phyloP scores from a whole-genome alignment of 257 asterid genomes.

The Petrea volubilis region DNA sequence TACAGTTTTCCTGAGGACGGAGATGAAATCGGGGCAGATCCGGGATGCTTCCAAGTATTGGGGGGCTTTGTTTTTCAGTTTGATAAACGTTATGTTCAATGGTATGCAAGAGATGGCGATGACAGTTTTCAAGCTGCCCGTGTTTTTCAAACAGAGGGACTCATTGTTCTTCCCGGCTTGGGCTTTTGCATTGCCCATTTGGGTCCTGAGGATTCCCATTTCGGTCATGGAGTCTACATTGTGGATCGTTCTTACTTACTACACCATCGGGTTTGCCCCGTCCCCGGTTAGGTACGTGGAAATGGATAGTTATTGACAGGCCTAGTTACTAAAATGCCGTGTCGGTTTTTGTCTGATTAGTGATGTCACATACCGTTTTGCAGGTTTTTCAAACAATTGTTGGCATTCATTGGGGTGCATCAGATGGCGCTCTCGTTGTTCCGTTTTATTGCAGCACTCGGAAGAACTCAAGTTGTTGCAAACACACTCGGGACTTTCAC shows the following conservation, averaged over 20 bases:
- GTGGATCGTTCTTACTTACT: conserved; percentile 77
- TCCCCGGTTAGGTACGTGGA: conserved; percentile 54
- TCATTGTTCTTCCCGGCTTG: conserved; percentile 76
- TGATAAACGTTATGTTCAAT: conserved; percentile 79
- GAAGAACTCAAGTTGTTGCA: conserved; percentile 76
- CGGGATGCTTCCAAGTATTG: conserved; percentile 54
- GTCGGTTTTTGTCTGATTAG: not conserved
- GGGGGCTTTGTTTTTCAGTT: conserved; percentile 85
- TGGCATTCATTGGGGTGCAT: conserved; percentile 71
- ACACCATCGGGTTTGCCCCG: conserved; percentile 88
- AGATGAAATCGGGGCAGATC: conserved; percentile 65
- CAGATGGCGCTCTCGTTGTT: conserved; percentile 84
- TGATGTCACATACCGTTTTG: not conserved
- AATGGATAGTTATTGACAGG: not conserved
- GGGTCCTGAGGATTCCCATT: conserved; percentile 70
- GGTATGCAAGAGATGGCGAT: conserved; percentile 83
- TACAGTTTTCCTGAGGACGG: conserved; percentile 72
- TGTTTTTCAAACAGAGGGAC: conserved; percentile 84
- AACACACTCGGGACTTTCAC: conserved; percentile 72
- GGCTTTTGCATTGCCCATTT: conserved; percentile 89
- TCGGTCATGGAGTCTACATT: conserved; percentile 62
- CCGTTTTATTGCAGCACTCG: conserved; percentile 76
- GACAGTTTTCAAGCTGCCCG: conserved; percentile 82
- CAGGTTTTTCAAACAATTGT: conserved; percentile 76
- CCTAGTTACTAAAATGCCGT: not conserved